Percentiles rank a stretch among this genome's conserved stretches.
These are phyloP conservation scores for Aeschynomene evenia DNA, from an alignment of 306 rosid genomes.

Conservation along the genomic window DNA sequence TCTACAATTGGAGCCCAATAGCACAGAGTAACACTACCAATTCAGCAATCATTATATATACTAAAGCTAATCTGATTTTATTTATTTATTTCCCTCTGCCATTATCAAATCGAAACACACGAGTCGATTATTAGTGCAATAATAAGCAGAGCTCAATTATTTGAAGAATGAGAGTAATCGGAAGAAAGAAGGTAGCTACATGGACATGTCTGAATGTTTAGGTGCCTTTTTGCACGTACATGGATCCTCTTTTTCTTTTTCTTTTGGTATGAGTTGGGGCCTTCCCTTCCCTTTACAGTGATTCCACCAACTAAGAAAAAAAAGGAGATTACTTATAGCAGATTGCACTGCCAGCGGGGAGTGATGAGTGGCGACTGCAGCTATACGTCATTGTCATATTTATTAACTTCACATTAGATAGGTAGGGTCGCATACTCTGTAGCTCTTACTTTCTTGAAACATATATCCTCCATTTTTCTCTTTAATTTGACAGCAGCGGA, in stretches of 20 bases:
- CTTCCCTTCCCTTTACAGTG: neutral
- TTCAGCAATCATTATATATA: slow-evolving; percentile 19
- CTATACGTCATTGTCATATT: neutral
- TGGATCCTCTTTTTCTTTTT: neutral
- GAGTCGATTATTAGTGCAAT: neutral
- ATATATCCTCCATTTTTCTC: neutral
- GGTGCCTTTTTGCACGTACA: neutral
- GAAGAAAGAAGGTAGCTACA: neutral
- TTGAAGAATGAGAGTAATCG: neutral
- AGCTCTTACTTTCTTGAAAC: too few relatives aligned
- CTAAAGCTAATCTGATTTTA: neutral
- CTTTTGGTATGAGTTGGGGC: slow-evolving; percentile 15
- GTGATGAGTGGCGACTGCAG: neutral
- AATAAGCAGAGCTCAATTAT: slow-evolving; percentile 10
- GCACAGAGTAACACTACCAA: neutral
- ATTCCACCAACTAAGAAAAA: neutral
- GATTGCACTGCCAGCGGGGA: neutral
- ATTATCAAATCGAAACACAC: neutral
- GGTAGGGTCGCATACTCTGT: too few relatives aligned
- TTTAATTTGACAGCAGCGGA: neutral
- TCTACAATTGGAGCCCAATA: neutral
- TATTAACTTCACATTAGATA: too few relatives aligned
- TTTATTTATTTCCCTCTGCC: neutral
- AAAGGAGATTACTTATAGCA: neutral
- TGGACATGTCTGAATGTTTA: neutral